These are phyloP conservation scores for Thalia dealbata DNA, from an alignment of 176 grass and related monocot species.

Conservation along the genomic window DNA sequence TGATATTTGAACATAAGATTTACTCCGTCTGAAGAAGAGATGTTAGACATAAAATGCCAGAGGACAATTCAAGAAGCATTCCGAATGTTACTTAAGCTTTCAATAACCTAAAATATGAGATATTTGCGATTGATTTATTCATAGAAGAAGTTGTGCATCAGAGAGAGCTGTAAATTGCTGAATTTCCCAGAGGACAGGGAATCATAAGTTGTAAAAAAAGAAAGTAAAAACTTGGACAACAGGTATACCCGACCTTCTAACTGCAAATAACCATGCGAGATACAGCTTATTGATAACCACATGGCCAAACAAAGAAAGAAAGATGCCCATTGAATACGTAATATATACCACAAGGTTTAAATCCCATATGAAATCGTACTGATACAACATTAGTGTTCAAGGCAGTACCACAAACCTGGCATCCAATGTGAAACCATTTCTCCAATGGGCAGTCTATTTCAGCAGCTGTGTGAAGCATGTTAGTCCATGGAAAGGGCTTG, in stretches of 20 bases:
- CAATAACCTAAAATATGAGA: no score
- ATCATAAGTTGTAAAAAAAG: neutral
- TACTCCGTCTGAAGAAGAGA: neutral
- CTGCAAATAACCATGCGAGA: neutral
- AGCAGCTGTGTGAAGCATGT: slow-evolving; percentile 34
- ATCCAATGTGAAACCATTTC: slow-evolving; percentile 83
- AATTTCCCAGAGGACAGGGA: neutral
- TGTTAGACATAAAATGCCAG: neutral
- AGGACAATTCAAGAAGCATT: neutral
- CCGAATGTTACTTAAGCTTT: neutral
- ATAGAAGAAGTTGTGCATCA: neutral
- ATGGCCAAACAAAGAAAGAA: neutral
- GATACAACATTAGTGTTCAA: no score
- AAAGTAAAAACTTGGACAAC: neutral
- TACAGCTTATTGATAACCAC: neutral
- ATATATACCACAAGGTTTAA: no score
- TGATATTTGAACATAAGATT: no score
- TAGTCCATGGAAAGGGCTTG: slow-evolving; percentile 45
- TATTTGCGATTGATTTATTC: no score
- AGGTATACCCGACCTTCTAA: neutral
- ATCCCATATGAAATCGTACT: no score
- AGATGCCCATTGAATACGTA: no score
- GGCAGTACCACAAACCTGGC: slow-evolving; percentile 42
- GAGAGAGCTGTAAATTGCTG: neutral
- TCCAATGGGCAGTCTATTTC: slow-evolving; percentile 49